Base-by-base conservation (phyloP, 2,329 filamentous ascomycete species). In the Fusarium ambrosium region DNA sequence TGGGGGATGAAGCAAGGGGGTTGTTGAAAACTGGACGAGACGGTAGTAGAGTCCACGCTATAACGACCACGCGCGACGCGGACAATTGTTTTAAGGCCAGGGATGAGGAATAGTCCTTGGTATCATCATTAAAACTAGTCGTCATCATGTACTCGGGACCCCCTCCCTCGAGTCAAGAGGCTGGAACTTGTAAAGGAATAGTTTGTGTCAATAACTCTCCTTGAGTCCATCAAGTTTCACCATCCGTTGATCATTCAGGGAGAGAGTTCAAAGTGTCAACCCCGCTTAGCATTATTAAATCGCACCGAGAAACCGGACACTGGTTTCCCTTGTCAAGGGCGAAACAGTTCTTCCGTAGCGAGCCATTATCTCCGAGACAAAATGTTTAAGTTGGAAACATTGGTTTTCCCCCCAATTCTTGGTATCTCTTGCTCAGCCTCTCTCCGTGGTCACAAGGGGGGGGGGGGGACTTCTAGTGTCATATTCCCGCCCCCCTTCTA, bases 121-220 rank as follows among this genome's bases (percentile, higher is more conserved):
- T 16, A 59, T 62, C 14, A 32, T 53, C 16, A 10, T 29, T 18
- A 32, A 32, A 32, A 51, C 22, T 53, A 58, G 39, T 37, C 56
- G 37, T 36, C 45, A 27, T 68, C 45, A 13, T 64, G 51, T 36
- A 53, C 53, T 37, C 18, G 34, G 65, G 16, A n/a, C 14, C 61
- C 45, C 13, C 37, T 64, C 43, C 41, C 41, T 43, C 14, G 41
- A 58, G 45, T 32, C 43, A 45, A 64, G 51, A 58, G 69, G 61
- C 69, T 72, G 72, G 62, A 69, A 73, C 65, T 51, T 64, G 69
- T 11, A 48, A 64, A 53, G 64, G 53, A 64, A 58, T 72, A 70
- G 37, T 62, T 62, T 56, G 63, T 61, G 61, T 48, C 45, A 27
- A 27, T 51, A 51, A 29, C 45, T 51, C 43, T 48, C 43, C 20